Evolutionary conservation across 2,329 filamentous ascomycete species (phyloP), one percentile per base, ranked within the genome.

Genomic region (Phaeomoniella chlamydospora): DNA sequence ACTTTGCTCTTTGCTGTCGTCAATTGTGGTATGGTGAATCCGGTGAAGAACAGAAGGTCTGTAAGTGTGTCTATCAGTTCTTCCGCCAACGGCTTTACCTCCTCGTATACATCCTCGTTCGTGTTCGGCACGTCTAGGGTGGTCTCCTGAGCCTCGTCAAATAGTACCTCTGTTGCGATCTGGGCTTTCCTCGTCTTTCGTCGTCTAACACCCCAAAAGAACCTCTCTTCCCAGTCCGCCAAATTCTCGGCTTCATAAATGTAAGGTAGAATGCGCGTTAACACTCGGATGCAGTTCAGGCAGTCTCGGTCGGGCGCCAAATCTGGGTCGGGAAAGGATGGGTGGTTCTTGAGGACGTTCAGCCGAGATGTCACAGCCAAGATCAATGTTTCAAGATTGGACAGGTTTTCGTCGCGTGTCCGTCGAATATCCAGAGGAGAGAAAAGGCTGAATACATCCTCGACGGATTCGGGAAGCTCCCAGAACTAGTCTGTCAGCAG

Each of bases 391-490:
- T 94, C 86, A 44, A 94, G 69, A 53, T 94, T 94, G 54, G 82
- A 78, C 42, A 92, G 65, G 33, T 86, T 80, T 48, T 75, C 71
- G 57, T 94, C 88, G 53, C 87, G 76, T 32, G 85, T 87, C 46
- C 87, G 77, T 42, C 87, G 82, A 43, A 94, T 88, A 55, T 92
- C 83, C 39, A 79, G 76, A 4, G 86, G 77, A 26, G 87, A 86
- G 61, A 94, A 96, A 41, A 96, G 74, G 54, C 85, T 93, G 65
- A 96, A 96, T 51, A 98, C 78, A 65, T 98, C 90, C 55, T 96
- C 90, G 36, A 84, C 77, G 11, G 86, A 87, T 59, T 96, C 90
- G 43, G 90, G 90, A 31, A 98, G 77, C 58, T 94, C 84, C 87
- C 88, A 96, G 64, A 96, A 96, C 82, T 94, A 38, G 9, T 35